phyloP scores from a whole-genome alignment of 78 protist species.

The Isochrysis galbana region DNA sequence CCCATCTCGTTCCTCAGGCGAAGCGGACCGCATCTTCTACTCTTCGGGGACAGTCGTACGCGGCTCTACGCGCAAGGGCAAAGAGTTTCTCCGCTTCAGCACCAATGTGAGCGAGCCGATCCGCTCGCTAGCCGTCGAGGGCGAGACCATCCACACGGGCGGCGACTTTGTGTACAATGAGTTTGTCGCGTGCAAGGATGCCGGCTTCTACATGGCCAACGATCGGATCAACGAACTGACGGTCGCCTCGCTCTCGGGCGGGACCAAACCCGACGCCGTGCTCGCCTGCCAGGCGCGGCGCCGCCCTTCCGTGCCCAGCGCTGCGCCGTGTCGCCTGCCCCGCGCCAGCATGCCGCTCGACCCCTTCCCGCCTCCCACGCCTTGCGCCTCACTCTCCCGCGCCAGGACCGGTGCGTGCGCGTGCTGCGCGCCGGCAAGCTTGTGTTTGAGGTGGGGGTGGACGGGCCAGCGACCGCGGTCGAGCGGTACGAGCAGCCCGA shows the following conservation, averaged over 20 bases:
- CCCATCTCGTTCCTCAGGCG: too few relatives aligned
- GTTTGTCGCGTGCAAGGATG: neutral
- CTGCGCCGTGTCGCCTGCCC: too few relatives aligned
- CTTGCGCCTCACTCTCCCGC: too few relatives aligned
- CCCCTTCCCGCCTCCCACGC: too few relatives aligned
- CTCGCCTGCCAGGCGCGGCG: too few relatives aligned
- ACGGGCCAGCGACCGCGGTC: neutral
- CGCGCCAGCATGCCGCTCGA: too few relatives aligned
- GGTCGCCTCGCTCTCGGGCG: neutral
- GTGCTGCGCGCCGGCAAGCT: too few relatives aligned
- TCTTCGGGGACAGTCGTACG: neutral
- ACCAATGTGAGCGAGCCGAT: constrained; percentile 46
- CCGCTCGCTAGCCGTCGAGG: neutral
- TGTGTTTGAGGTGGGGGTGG: neutral
- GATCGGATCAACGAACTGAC: constrained; percentile 52
- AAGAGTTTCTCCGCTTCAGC: constrained; percentile 41
- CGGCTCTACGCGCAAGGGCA: constrained; percentile 34
- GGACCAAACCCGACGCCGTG: neutral
- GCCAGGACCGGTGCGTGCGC: too few relatives aligned
- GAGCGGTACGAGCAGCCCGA: neutral
- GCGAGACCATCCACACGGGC: constrained; percentile 18
- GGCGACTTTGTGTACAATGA: constrained; percentile 46
- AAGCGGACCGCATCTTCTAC: neutral
- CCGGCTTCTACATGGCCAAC: neutral
- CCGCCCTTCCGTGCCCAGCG: too few relatives aligned